These are phyloP conservation scores for Neurospora sp. DNA, from an alignment of 495 filamentous ascomycete genomes.

Conservation along the genomic window DNA sequence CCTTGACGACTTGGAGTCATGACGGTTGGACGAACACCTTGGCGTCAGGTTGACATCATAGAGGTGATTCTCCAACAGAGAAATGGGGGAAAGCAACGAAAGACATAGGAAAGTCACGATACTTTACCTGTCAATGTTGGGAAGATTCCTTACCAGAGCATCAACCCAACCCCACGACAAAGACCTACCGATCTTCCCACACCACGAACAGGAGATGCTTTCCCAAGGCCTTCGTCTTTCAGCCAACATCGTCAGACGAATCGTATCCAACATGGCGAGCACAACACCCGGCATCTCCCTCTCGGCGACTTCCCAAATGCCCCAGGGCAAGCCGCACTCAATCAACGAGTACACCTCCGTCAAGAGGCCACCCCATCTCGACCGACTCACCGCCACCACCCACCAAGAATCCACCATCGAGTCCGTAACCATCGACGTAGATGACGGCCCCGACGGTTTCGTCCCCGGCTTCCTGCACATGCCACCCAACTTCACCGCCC, in stretches of 20 bases:
- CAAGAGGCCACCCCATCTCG: constrained; percentile 6
- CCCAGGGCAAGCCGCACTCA: not conserved
- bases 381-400: constrained; percentile 3
- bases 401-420: constrained; percentile 5
- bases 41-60: not conserved
- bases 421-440: constrained; percentile 8
- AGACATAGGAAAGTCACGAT: not conserved
- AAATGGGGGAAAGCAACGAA: not conserved
- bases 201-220: not conserved
- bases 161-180: not conserved
- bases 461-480: constrained; percentile 16
- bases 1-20: not conserved
- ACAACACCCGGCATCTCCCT: not conserved
- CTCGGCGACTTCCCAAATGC: not conserved
- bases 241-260: not conserved
- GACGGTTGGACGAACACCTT: not conserved
- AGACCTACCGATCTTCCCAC: not conserved
- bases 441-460: constrained; percentile 9
- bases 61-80: not conserved
- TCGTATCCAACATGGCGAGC: not conserved
- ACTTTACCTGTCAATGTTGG: not conserved
- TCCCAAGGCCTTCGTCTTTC: not conserved
- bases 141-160: not conserved
- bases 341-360: constrained; percentile 9
- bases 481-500: constrained; percentile 10